Evolutionary conservation across 2,329 filamentous ascomycete species (phyloP), one percentile per base, ranked within the genome.

Genomic region (Meredithiella fracta): DNA sequence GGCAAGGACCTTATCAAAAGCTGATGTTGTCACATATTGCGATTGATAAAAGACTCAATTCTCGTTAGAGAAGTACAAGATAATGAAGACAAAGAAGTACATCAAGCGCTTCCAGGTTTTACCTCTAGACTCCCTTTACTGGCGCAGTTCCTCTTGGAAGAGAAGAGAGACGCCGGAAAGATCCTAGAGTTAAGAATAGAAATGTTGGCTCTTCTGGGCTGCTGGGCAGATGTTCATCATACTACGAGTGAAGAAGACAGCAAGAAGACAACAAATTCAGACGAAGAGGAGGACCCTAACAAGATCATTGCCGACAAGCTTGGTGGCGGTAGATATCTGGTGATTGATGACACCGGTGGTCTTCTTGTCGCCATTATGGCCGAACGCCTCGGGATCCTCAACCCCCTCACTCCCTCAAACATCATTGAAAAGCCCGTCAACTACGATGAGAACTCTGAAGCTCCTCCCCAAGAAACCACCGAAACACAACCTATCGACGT

Each of bases 41-140:
- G 1, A 76, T 98, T 47, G 89, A 94, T 62, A 85, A 97, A 98
- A 98, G 74, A 97, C 92, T 0, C 77, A 82, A 0, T 98, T 94
- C 65, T 94, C 89, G 1, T 73, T 96, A 58, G 90, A 91, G 47
- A 98, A 98, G 68, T 98, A 98, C 69, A 95, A 92, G 64, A 73
- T 97, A 17, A 76, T 94, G 49, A 98, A 98, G 72, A 85, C 86
- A 61, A 90, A 83, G 66, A 98, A 98, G 69, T 97, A 94, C 66
- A 77, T 97, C 60, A 83, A 85, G 63, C 77, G 89, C 11, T 97
- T 98, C 64, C 87, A 85, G 0, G 79, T 92, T 1, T 68, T 94
- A 53, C 91, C 91, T 0, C 70, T 97, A 62, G 89, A 96, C 64
- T 80, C 94, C 76, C 82, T 0, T 76, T 80, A 60, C 72, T 97